Evolutionary conservation across 2,329 filamentous ascomycete species (phyloP).

Genomic region (Fonsecaea nubica): DNA sequence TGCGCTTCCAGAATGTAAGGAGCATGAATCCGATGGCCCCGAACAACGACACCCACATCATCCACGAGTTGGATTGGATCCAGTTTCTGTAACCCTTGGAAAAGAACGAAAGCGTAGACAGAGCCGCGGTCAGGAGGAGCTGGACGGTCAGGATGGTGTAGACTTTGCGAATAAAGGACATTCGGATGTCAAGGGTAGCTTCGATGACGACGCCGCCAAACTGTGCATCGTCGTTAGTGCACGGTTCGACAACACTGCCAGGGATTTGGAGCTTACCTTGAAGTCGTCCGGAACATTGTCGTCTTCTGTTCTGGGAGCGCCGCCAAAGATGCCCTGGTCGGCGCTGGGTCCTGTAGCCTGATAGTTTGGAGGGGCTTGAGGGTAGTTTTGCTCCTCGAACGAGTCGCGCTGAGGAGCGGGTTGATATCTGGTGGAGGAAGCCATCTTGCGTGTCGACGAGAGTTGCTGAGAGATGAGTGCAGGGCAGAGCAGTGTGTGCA

Average conservation of each 20-base stretch:
- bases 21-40: constrained; percentile 83
- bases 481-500: neutral
- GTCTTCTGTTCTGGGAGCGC: constrained; percentile 69
- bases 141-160: constrained; percentile 98
- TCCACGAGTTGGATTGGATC: constrained; percentile 82
- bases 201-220: constrained; percentile 93
- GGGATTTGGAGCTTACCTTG: constrained; percentile 65
- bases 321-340: constrained; percentile 61
- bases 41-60: constrained; percentile 87
- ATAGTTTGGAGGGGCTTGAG: constrained; percentile 85
- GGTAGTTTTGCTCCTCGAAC: constrained; percentile 72
- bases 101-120: constrained; percentile 87
- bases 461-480: neutral
- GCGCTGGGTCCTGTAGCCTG: constrained; percentile 63
- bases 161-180: constrained; percentile 96
- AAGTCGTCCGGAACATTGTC: constrained; percentile 97
- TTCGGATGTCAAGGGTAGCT: constrained; percentile 91
- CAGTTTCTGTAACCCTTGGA: constrained; percentile 78
- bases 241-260: neutral
- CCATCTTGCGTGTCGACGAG: constrained; percentile 27
- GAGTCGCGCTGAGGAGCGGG: constrained; percentile 86
- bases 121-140: constrained; percentile 79
- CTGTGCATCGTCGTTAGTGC: constrained; percentile 51
- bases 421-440: constrained; percentile 72
- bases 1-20: constrained; percentile 93